Evolutionary conservation across 176 grass and related monocot genomes (phyloP).

Genomic region (Cymbopogon citratus): DNA sequence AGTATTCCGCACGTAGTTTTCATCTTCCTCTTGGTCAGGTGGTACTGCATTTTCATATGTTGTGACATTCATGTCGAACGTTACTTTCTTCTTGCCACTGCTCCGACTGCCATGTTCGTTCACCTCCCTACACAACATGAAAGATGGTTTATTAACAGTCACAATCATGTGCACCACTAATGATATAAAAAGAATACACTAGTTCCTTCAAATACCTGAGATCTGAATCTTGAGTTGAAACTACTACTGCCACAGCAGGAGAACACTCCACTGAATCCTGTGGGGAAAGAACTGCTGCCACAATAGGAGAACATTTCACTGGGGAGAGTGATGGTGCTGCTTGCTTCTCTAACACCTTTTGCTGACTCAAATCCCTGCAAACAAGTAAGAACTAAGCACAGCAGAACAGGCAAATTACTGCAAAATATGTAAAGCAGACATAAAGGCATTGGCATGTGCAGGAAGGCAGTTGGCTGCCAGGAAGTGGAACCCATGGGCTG

Average conservation of each 20-base stretch:
- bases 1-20: background rate
- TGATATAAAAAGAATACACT: background rate
- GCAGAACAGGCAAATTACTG: background rate
- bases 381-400: slow-evolving; percentile 27
- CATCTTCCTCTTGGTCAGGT: slow-evolving; percentile 34
- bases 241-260: background rate
- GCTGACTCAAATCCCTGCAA: slow-evolving; percentile 18
- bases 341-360: slow-evolving; percentile 24
- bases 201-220: slow-evolving; percentile 26
- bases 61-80: slow-evolving; percentile 72
- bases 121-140: slow-evolving; percentile 46
- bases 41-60: slow-evolving; percentile 40
- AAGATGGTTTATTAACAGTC: slow-evolving; percentile 9
- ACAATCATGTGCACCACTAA: background rate
- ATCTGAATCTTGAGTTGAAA: slow-evolving; percentile 17
- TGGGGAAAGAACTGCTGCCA: background rate
- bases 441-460: background rate
- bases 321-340: slow-evolving; percentile 8
- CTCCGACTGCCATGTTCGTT: slow-evolving; percentile 38
- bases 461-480: background rate
- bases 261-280: slow-evolving; percentile 6
- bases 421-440: background rate
- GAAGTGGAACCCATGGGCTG: background rate
- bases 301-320: slow-evolving; percentile 8
- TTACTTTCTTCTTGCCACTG: slow-evolving; percentile 76